Percentiles rank a stretch among this genome's conserved stretches.
Conservation (phyloP, 164 flowering plant species). For the Warburgia ugandensis region DNA sequence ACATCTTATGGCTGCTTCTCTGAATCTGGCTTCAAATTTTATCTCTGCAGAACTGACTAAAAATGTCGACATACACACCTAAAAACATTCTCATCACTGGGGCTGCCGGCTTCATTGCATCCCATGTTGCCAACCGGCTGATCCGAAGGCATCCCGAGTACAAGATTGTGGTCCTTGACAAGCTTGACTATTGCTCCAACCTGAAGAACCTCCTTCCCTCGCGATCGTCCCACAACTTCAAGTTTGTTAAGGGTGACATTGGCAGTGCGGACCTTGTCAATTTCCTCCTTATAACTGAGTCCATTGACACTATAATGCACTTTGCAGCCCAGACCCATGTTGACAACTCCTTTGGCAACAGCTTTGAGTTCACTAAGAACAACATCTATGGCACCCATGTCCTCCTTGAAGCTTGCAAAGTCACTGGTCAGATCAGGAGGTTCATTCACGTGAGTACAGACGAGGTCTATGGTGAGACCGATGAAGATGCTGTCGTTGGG, state of each 20-base stretch:
- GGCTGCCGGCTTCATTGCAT: slow-evolving; percentile 80
- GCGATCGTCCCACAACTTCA: slow-evolving; percentile 55
- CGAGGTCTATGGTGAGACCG: slow-evolving; percentile 81
- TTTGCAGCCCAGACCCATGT: slow-evolving; percentile 83
- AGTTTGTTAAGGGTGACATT: slow-evolving; percentile 77
- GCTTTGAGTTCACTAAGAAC: slow-evolving; percentile 78
- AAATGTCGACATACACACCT: slow-evolving; percentile 30
- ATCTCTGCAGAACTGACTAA: not conserved
- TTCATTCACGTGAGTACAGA: slow-evolving; percentile 80
- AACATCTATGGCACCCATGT: slow-evolving; percentile 81
- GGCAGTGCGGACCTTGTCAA: slow-evolving; percentile 78
- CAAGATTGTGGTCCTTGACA: slow-evolving; percentile 77
- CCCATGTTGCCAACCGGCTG: slow-evolving; percentile 66
- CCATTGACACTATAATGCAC: slow-evolving; percentile 75
- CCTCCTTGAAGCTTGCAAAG: slow-evolving; percentile 75
- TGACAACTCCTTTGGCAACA: slow-evolving; percentile 76
- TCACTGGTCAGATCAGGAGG: slow-evolving; percentile 65
- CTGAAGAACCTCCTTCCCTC: slow-evolving; percentile 64
- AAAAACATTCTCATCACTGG: slow-evolving; percentile 73
- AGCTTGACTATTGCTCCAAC: slow-evolving; percentile 71
- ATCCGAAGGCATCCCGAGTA: slow-evolving; percentile 56
- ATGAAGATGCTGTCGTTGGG: slow-evolving; percentile 71
- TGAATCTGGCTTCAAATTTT: too few relatives aligned
- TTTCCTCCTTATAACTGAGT: slow-evolving; percentile 64
- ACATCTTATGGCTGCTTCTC: not conserved